Conservation (phyloP, 2,329 filamentous ascomycete species). For the Xylaria sp. region DNA sequence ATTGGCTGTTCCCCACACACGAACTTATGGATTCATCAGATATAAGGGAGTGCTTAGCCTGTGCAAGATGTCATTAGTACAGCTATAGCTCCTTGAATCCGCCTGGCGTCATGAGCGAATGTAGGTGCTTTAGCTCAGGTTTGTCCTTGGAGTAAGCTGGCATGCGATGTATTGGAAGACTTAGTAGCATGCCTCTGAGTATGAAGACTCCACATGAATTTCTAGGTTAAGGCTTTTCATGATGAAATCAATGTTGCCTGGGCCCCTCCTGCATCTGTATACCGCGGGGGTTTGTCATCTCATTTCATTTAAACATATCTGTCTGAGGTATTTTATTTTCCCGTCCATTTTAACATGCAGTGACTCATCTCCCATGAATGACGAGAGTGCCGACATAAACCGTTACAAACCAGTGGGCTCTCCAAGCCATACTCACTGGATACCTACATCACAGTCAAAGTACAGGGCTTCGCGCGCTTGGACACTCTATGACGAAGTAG, state of each 20-base stretch:
- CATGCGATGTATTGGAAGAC: not conserved
- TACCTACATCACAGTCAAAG: conserved; percentile 19
- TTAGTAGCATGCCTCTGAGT: not conserved
- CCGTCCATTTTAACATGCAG: conserved; percentile 14
- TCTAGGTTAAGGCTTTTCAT: not conserved
- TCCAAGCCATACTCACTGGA: conserved; percentile 11
- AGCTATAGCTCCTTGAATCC: not conserved
- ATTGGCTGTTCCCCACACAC: not conserved
- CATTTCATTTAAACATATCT: conserved; percentile 10
- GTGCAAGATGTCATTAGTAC: not conserved
- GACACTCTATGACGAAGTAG: conserved; percentile 22
- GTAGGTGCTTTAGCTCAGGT: not conserved
- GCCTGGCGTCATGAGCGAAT: not conserved
- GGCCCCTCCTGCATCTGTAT: not conserved
- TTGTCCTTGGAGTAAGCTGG: not conserved
- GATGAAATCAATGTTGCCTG: not conserved
- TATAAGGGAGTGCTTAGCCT: not conserved
- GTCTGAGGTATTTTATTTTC: conserved; percentile 5
- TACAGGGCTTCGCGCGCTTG: conserved; percentile 10
- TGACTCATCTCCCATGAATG: conserved; percentile 10
- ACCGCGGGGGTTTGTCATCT: not conserved
- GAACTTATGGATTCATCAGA: not conserved
- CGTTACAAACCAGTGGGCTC: conserved; percentile 10
- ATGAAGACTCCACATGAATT: not conserved
- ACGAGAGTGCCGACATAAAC: conserved; percentile 3